Base-by-base conservation (phyloP, 495 filamentous ascomycete genomes). In the Paragyromitra xinjiangensis region DNA sequence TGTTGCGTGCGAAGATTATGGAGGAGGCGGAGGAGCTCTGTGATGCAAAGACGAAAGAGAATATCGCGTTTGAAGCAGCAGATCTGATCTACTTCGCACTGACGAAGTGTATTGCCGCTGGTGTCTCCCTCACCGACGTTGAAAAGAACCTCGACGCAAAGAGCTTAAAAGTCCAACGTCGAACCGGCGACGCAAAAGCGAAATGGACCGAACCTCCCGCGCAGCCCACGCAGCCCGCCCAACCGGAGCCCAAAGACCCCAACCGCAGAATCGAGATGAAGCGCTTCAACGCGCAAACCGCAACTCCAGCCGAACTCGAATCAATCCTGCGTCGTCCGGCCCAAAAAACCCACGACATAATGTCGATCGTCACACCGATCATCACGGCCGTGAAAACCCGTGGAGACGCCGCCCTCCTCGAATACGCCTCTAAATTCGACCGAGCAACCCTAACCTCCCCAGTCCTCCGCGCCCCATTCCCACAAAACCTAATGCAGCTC, bases 11-110 rank as follows among this genome's bases (percentile, higher is more conserved):
- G 2, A 99, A 99, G 87, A 97, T 99, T 53, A 95, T 97, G 91
- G 95, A 99, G 84, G 95, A 99, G 83, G 95, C 95, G 2, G 91
- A 93, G 74, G 95, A 99, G 85, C 86, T 99, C 39, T 98, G 95
- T 85, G 88, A 92, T 63, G 95, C 95, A 14, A 88, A 87, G 48
- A 90, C 89, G 11, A 92, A 93, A 66, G 87, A 94, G 66, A 93
- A 98, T 22, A 87, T 98, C 59, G 92, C 95, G 14, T 95, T 95
- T 64, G 95, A 99, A 84, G 93, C 95, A 2, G 95, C 95, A 14
- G 95, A 99, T 82, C 86, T 99, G 65, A 88, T 99, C 26, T 99
- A 98, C 85, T 99, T 99, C 85, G 93, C 96, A 8, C 84, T 99
- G 29, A 93, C 95, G 6, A 95, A 92, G 83, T 96, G 93, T 70